Evolutionary conservation across 2,329 filamentous ascomycete genomes (phyloP), one percentile per base, ranked within the genome.

Genomic region (Fusarium ambrosium): DNA sequence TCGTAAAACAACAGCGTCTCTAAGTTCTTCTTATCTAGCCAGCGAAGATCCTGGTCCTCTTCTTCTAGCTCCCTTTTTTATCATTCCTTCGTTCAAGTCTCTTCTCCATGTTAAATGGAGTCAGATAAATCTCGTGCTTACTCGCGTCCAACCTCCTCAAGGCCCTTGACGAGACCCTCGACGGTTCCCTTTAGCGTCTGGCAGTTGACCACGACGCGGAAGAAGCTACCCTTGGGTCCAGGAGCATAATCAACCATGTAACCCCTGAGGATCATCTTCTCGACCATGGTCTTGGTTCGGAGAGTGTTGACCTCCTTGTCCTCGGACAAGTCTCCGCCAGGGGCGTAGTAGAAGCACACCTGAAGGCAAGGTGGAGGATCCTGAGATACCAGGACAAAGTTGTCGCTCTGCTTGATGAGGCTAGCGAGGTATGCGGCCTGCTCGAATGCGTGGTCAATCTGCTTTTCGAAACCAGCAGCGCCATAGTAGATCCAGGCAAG

Each of bases 401-500:
- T 86, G 0, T 84, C 80, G 48, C 87, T 87, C 16, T 84, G 56
- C 6, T 86, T 82, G 3, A 98, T 80, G 1, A 92, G 82, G 0
- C 80, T 80, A 1, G 92, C 90, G n/a, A 98, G 86, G 76, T 94
- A 88, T 5, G 87, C 86, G 0, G 95, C 95, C 70, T 91, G 88
- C 11, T 87, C 88, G 79, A 96, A 97, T 0, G 93, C 95, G 36
- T 88, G 84, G 77, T 96, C 92, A 62, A 95, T 89, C 79, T 93
- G 91, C 13, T 81, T 76, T 75, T 88, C 90, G 81, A 97, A 97
- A 2, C 96, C 95, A 4, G 86, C 81, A 0, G 89, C 88, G 29
- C 97, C 97, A 83, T 98, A 94, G 86, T 97, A 98, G 62, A 94
- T 90, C 94, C 97, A 98, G 4, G 92, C 89, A 6, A 98, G 87